phyloP scores from a whole-genome alignment of 1,139 yeast species.

The Suhomyces kunorum region DNA sequence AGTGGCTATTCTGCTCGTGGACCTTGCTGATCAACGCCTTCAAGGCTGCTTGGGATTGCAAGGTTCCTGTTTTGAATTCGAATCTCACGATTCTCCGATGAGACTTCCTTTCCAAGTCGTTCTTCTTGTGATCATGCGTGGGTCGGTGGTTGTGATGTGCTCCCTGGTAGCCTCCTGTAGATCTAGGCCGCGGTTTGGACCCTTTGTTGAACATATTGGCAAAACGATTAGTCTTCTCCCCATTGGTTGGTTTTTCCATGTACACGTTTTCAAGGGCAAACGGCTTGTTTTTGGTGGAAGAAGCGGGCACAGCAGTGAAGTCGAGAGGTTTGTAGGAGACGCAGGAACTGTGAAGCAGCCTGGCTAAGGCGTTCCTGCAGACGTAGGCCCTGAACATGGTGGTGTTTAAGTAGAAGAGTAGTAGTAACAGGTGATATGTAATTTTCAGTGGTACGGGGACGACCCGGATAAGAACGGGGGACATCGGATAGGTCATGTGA shows the following conservation, averaged over 20 bases:
- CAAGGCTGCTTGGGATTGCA: constrained; percentile 33
- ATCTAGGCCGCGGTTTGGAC: background rate
- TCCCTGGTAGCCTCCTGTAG: background rate
- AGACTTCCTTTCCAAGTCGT: constrained; percentile 11
- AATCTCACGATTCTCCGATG: constrained; percentile 17
- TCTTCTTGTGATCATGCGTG: constrained; percentile 1
- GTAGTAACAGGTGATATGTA: constrained; percentile 3
- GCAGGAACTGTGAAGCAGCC: constrained; percentile 9
- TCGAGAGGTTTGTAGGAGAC: constrained; percentile 9
- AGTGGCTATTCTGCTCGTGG: constrained; percentile 22
- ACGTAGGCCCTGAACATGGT: constrained; percentile 3
- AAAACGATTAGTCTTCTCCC: constrained; percentile 11
- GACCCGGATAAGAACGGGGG: constrained; percentile 4
- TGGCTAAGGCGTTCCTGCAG: constrained; percentile 1
- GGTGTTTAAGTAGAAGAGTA: background rate
- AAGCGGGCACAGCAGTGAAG: constrained; percentile 1
- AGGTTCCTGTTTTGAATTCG: constrained; percentile 23
- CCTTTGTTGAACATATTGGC: constrained; percentile 14
- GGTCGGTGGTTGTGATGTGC: background rate
- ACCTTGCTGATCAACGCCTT: constrained; percentile 33
- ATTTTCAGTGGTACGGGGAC: constrained; percentile 5
- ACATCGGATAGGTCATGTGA: background rate
- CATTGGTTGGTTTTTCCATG: constrained; percentile 6
- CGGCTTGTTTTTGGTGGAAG: constrained; percentile 4
- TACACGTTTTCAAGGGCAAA: constrained; percentile 8